Evolutionary conservation across 192 early-diverging fungal genomes (phyloP), one percentile per base, ranked within the genome.

Genomic region (Rhizophagus clarus): DNA sequence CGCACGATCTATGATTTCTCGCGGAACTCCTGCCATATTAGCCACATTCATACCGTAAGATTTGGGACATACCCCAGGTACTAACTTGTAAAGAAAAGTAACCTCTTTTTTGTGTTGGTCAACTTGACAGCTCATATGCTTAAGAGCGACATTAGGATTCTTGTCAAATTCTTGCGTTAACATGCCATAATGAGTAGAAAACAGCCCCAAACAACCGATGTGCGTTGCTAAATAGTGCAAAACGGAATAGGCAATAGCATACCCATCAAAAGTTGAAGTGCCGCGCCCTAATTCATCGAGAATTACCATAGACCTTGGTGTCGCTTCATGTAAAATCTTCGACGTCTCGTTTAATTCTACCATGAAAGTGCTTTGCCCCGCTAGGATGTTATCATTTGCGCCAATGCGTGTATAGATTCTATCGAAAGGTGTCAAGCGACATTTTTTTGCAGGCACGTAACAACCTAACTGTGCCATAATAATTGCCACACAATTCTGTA

Each of bases 41-140:
- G 98, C 98, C 0, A 98, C 97, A 77, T 98, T 99, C 97, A 99
- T 98, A 67, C 98, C 98, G 81, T 96, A 97, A 29, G 95, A 96
- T 84, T 96, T 96, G 60, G 94, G 93, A 79, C 95, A 97, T 3
- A 93, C 92, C 15, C 98, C 98, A 26, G 85, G 76, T 12, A 89
- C 87, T 47, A 99, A 82, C 72, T 96, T 96, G 84, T 99, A 99
- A 74, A 99, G 82, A 84, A 99, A 99, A 0, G 95, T 96, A 22
- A 99, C 94, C n/a, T 95, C 89, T 49, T 91, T 90, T 81, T 92
- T 89, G 1, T 92, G 91, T 72, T 96, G 92, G 69, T 98, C 92
- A 26, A 94, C 89, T 8, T 91, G 85, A 79, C 92, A 95, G 0
- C 89, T 91, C 98, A 99, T 99, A 61, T 91, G 94, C 89, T 92